Evolutionary conservation across 345 rosid species (phyloP), one percentile per base, ranked within the genome.

Genomic region (Brassica rapa): DNA sequence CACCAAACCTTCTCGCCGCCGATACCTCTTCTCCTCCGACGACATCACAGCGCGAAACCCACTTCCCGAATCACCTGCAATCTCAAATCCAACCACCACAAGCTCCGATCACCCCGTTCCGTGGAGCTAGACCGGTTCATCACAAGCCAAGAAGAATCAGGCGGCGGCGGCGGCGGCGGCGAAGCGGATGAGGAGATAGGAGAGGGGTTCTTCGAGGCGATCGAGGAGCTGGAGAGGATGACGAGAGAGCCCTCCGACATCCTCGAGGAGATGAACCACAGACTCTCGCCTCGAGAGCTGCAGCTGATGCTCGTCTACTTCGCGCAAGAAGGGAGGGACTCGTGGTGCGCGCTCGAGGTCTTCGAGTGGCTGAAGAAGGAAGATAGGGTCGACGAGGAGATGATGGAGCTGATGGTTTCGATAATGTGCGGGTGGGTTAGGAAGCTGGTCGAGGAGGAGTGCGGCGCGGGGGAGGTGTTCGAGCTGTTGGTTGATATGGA

Each of bases 331-430:
- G 98, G 98, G 66, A 88, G 97, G 68, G 98, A 94, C 37, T 94
- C 97, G 0, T 92, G 98, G 98, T 94, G 98, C 67, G 91, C 97
- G 0, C 93, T 94, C 4, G 98, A 94, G 82, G 97, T 94, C 12
- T 94, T 94, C 66, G 98, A 94, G 77, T 94, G 98, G 97, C 76
- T 94, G 55, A 88, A 82, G 41, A 92, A 89, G 82, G 97, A 89
- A 76, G 84, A 92, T 32, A 84, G 86, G 57, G 98, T 94, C 3
- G 98, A 94, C 75, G 83, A 86, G 68, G 96, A 94, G 83, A 90
- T 91, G 0, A 89, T 92, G 97, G 98, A 92, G 89, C 88, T 94
- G 2, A 94, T 92, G 98, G 94, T 92, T 81, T 86, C 97, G 1
- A 86, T 94, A 10, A 92, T 89, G 98, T 92, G 97, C 55, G 73